A percentile compares a stretch with the other conserved stretches of the same genome.
Conservation (phyloP, 2,329 filamentous ascomycete genomes). For the Fusarium staphyleae region DNA sequence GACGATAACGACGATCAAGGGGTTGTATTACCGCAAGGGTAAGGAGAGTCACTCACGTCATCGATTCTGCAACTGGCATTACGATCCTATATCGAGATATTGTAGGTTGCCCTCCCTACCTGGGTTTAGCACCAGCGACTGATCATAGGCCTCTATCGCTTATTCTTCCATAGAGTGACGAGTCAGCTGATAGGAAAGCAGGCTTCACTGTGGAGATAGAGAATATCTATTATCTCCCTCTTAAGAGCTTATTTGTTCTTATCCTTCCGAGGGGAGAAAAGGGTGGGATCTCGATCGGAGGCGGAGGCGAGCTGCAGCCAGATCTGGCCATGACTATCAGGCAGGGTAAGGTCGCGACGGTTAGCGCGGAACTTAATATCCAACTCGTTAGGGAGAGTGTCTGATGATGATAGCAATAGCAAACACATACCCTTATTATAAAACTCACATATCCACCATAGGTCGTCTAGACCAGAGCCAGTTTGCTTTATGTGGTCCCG, state of each 20-base stretch:
- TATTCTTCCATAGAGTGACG: background rate
- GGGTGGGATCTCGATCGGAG: no score
- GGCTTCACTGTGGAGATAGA: background rate
- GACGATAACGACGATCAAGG: no score
- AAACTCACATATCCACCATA: slow-evolving; percentile 24
- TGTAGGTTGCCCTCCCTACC: background rate
- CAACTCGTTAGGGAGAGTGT: slow-evolving; percentile 7
- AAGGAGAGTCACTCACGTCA: no score
- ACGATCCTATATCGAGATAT: slow-evolving; percentile 1
- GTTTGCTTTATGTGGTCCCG: slow-evolving; percentile 8
- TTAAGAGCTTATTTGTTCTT: no score
- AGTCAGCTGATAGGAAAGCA: slow-evolving; percentile 1
- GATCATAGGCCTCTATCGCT: background rate
- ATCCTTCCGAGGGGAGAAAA: no score
- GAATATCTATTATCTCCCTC: background rate
- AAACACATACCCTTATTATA: slow-evolving; percentile 19
- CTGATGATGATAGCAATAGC: background rate
- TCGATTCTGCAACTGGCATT: background rate
- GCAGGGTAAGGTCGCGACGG: slow-evolving; percentile 6
- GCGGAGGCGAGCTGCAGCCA: slow-evolving; percentile 23
- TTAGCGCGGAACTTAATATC: slow-evolving; percentile 23
- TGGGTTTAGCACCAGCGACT: background rate
- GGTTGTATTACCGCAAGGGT: no score
- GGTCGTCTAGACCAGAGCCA: slow-evolving; percentile 1
- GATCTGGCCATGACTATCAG: slow-evolving; percentile 23